Evolutionary conservation across 495 filamentous ascomycete genomes (phyloP).

Genomic region (Penicillium mononematosum): DNA sequence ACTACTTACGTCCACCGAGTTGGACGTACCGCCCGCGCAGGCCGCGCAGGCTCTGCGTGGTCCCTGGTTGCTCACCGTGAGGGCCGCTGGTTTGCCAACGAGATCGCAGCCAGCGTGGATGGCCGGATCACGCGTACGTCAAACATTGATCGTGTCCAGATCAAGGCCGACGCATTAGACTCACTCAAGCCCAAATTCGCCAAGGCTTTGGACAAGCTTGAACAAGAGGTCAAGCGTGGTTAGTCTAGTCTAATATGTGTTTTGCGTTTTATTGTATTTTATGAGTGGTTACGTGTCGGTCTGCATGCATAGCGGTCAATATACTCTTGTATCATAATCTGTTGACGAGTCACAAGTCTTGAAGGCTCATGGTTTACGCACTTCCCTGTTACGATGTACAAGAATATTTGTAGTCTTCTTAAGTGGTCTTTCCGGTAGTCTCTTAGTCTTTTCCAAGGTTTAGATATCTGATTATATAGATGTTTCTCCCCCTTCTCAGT

Average conservation of each 20-base stretch:
- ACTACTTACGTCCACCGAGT: conserved; percentile 90
- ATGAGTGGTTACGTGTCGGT: conserved; percentile 6
- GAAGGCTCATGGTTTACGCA: not conserved
- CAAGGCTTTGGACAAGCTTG: conserved; percentile 52
- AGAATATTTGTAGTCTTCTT: too few species aligned
- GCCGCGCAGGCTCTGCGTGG: conserved; percentile 74
- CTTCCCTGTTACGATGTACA: not conserved
- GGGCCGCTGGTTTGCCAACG: conserved; percentile 82
- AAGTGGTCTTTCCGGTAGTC: too few species aligned
- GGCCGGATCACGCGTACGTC: conserved; percentile 44
- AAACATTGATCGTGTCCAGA: conserved; percentile 45
- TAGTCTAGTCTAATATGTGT: not conserved
- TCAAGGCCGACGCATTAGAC: conserved; percentile 41
- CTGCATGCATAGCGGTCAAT: conserved; percentile 9
- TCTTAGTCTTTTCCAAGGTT: too few species aligned
- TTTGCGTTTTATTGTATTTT: conserved; percentile 7
- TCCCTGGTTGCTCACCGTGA: conserved; percentile 76
- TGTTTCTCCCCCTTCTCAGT: too few species aligned
- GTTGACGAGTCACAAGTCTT: not conserved
- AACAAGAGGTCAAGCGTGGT: conserved; percentile 39
- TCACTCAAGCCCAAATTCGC: conserved; percentile 59
- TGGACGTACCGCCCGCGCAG: conserved; percentile 85
- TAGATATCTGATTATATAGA: too few species aligned
- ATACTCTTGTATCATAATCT: conserved; percentile 8
- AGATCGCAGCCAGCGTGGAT: conserved; percentile 55